These are phyloP conservation scores for Asterionellopsis glacialis DNA, from an alignment of 108 stramenopile species.

Conservation along the genomic window DNA sequence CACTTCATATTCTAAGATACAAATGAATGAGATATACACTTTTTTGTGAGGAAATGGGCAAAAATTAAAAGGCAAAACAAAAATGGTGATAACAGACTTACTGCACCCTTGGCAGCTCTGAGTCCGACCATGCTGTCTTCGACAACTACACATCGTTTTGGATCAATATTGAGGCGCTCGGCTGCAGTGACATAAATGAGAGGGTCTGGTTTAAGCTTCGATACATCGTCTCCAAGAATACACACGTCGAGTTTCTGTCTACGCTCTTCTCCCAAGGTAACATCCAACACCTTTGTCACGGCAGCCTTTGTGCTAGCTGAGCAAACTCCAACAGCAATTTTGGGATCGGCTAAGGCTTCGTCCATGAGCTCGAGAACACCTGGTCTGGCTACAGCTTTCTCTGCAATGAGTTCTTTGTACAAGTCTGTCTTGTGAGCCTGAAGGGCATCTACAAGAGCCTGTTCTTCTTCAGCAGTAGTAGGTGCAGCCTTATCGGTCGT, in stretches of 20 bases:
- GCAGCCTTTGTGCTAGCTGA: slow-evolving; percentile 85
- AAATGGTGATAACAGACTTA: slow-evolving; percentile 12
- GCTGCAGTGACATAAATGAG: slow-evolving; percentile 80
- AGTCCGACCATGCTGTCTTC: slow-evolving; percentile 88
- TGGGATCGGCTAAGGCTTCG: slow-evolving; percentile 72
- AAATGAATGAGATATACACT: too few relatives aligned
- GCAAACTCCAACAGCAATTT: slow-evolving; percentile 84
- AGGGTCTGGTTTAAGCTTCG: slow-evolving; percentile 82
- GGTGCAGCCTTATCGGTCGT: slow-evolving; percentile 46
- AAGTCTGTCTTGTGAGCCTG: slow-evolving; percentile 82
- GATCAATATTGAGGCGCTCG: slow-evolving; percentile 54
- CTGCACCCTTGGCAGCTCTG: slow-evolving; percentile 82
- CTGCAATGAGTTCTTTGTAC: slow-evolving; percentile 71
- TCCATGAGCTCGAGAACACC: slow-evolving; percentile 87
- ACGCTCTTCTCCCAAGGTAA: slow-evolving; percentile 71
- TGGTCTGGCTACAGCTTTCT: slow-evolving; percentile 69
- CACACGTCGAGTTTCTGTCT: slow-evolving; percentile 69
- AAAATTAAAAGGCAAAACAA: background rate
- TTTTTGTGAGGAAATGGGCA: background rate
- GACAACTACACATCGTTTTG: slow-evolving; percentile 70
- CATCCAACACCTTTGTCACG: slow-evolving; percentile 71
- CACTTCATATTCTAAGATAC: slow-evolving; percentile 67
- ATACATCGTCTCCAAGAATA: slow-evolving; percentile 86
- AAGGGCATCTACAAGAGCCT: slow-evolving; percentile 69
- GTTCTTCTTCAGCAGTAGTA: slow-evolving; percentile 49